Evolutionary conservation across 768 basidiomycete species (phyloP).

Genomic region (Xerocomus spinulosus): DNA sequence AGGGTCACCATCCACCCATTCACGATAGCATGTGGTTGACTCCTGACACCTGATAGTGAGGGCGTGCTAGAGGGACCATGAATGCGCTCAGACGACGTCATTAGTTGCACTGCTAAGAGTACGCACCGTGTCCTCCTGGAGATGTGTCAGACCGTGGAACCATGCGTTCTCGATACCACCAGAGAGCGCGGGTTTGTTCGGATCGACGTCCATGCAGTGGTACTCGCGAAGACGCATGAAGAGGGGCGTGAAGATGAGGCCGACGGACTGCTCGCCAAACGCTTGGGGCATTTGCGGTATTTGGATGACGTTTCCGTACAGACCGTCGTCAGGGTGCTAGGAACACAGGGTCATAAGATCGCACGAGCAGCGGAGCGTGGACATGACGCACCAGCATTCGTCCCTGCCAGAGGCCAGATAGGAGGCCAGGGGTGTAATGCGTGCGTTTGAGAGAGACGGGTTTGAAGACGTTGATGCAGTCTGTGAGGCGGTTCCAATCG

Average conservation of each 20-base stretch:
- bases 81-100: constrained; percentile 1
- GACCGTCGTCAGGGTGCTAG: constrained; percentile 20
- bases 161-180: constrained; percentile 43
- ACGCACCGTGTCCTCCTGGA: constrained; percentile 25
- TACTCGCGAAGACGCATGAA: constrained; percentile 59
- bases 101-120: neutral
- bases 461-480: constrained; percentile 40
- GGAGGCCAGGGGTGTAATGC: constrained; percentile 46
- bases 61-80: constrained; percentile 17
- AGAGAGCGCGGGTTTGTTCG: constrained; percentile 29
- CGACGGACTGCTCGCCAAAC: constrained; percentile 34
- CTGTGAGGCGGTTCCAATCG: constrained; percentile 52
- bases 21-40: constrained; percentile 36
- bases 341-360: neutral
- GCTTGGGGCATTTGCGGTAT: constrained; percentile 19
- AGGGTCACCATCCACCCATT: constrained; percentile 34
- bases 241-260: constrained; percentile 44
- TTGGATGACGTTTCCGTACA: constrained; percentile 19
- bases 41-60: constrained; percentile 21
- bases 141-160: constrained; percentile 26
- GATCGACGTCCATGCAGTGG: constrained; percentile 38
- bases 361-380: neutral
- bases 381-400: constrained; percentile 50
- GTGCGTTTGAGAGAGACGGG: constrained; percentile 26
- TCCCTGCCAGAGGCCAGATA: constrained; percentile 61